phyloP scores from a whole-genome alignment of 2,329 filamentous ascomycete genomes.

The Ceratocystis cacaofunesta region DNA sequence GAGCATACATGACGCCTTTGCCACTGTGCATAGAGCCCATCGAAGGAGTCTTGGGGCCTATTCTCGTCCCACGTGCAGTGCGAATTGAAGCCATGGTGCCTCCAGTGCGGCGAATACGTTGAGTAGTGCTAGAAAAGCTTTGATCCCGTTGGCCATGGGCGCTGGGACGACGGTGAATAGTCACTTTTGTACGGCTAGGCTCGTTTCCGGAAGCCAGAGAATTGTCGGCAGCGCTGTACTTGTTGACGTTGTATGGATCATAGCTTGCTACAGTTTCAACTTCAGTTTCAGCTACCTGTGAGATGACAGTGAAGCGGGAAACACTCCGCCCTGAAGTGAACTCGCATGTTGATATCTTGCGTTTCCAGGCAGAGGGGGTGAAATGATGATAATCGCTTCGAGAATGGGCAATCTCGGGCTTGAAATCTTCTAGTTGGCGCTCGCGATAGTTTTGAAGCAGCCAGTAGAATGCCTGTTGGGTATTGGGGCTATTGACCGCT shows the following conservation, averaged over 20 bases:
- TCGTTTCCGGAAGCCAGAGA: conserved; percentile 22
- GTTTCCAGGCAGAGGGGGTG: conserved; percentile 41
- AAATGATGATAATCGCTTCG: conserved; percentile 84
- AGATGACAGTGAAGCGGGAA: conserved; percentile 51
- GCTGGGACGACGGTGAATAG: conserved; percentile 37
- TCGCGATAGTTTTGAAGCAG: conserved; percentile 70
- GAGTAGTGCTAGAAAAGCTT: conserved; percentile 4
- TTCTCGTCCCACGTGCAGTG: neutral
- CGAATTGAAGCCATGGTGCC: conserved; percentile 14
- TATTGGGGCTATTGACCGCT: conserved; percentile 48
- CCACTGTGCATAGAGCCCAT: conserved; percentile 37
- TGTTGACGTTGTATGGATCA: conserved; percentile 65
- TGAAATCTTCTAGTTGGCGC: conserved; percentile 76
- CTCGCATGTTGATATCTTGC: conserved; percentile 46
- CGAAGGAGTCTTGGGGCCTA: conserved; percentile 22
- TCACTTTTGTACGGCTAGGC: conserved; percentile 50
- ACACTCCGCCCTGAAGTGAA: conserved; percentile 41
- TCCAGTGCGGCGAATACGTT: conserved; percentile 8
- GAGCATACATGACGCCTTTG: conserved; percentile 13
- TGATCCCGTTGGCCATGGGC: conserved; percentile 20
- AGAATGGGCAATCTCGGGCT: conserved; percentile 65
- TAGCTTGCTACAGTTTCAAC: conserved; percentile 49
- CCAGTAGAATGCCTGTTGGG: conserved; percentile 88
- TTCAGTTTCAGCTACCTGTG: conserved; percentile 41
- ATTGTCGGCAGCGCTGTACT: neutral